These are phyloP conservation scores for Boletus pseudo-olivaceus DNA, from an alignment of 768 basidiomycete species.

Conservation along the genomic window DNA sequence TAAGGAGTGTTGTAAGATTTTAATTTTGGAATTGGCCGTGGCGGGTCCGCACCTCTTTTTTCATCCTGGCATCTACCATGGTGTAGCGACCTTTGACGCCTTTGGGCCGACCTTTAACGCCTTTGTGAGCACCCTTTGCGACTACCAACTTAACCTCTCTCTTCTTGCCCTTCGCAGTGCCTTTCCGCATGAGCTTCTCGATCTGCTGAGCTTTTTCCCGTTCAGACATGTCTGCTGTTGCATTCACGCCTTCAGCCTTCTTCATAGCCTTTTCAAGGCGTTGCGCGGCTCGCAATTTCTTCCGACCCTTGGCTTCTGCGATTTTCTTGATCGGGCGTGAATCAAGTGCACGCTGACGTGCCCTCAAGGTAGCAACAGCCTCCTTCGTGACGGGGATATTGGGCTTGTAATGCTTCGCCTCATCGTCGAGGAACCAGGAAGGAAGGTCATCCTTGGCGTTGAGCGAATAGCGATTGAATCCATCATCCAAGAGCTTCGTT, in stretches of 20 bases:
- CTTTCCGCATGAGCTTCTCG: slow-evolving; percentile 85
- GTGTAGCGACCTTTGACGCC: slow-evolving; percentile 94
- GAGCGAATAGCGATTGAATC: slow-evolving; percentile 91
- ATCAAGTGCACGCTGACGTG: slow-evolving; percentile 90
- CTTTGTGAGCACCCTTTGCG: slow-evolving; percentile 86
- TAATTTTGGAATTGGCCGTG: neutral
- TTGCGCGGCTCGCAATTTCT: slow-evolving; percentile 86
- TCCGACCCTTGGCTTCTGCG: slow-evolving; percentile 96
- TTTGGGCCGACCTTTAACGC: slow-evolving; percentile 88
- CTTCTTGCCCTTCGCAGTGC: slow-evolving; percentile 65
- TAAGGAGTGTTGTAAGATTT: slow-evolving; percentile 30
- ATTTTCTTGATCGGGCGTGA: slow-evolving; percentile 98
- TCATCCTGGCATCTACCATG: slow-evolving; percentile 94
- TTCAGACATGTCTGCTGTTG: slow-evolving; percentile 88
- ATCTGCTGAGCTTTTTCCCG: slow-evolving; percentile 92
- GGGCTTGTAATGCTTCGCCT: slow-evolving; percentile 85
- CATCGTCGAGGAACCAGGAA: slow-evolving; percentile 96
- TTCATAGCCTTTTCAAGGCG: slow-evolving; percentile 89
- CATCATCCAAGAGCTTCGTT: slow-evolving; percentile 88
- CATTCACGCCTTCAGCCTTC: slow-evolving; percentile 91
- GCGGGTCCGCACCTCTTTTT: slow-evolving; percentile 65
- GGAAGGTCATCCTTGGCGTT: slow-evolving; percentile 91
- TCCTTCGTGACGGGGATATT: slow-evolving; percentile 98
- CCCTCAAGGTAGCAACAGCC: slow-evolving; percentile 78
- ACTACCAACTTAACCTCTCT: slow-evolving; percentile 86